Percentiles rank a stretch among this genome's conserved stretches.
These are phyloP conservation scores for Neurospora sp. DNA, from an alignment of 495 filamentous ascomycete genomes.

Conservation along the genomic window DNA sequence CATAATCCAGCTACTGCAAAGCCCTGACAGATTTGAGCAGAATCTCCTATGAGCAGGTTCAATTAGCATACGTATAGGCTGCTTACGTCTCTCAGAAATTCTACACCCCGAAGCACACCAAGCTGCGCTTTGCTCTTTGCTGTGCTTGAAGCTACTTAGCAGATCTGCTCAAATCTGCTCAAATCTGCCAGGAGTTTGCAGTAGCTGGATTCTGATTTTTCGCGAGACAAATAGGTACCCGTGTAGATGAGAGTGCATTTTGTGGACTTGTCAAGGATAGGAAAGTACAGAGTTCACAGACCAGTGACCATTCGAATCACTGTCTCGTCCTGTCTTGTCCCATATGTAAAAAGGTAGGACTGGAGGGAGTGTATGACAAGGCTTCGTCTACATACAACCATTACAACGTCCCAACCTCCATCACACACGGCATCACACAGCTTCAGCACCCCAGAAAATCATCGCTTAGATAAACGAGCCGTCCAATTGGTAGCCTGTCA, in stretches of 20 bases:
- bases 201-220: neutral
- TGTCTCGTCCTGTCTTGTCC: neutral
- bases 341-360: neutral
- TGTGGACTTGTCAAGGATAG: neutral
- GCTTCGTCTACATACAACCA: neutral
- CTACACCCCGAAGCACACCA: no score
- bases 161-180: no score
- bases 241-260: no score
- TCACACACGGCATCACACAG: neutral
- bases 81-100: neutral
- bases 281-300: neutral
- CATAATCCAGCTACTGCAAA: neutral
- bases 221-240: neutral
- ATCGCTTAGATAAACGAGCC: neutral
- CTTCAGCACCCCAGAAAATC: neutral
- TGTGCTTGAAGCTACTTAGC: no score
- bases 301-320: neutral
- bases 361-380: neutral
- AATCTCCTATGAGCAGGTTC: neutral
- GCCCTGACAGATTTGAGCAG: neutral
- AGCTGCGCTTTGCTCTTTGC: no score
- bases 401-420: neutral
- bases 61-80: neutral
- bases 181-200: neutral
- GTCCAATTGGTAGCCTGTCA: neutral